These are phyloP conservation scores for Castanea mollissima DNA, from an alignment of 306 rosid genomes.

Conservation along the genomic window DNA sequence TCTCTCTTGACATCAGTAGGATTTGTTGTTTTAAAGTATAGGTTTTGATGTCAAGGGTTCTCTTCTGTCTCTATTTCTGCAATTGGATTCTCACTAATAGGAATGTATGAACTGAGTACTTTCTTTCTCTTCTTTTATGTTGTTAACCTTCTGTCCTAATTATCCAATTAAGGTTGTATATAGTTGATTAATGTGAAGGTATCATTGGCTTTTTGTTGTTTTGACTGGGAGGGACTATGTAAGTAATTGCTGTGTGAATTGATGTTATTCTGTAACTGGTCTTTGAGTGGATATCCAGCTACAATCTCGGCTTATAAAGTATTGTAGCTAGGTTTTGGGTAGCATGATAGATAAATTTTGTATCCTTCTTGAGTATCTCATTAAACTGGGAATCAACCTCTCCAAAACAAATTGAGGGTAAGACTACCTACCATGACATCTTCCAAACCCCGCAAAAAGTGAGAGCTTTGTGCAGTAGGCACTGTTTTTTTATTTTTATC, in stretches of 20 bases:
- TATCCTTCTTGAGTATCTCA: neutral
- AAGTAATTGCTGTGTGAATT: neutral
- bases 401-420: no score
- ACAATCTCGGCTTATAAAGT: neutral
- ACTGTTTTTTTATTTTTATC: no score
- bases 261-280: neutral
- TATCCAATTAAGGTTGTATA: neutral
- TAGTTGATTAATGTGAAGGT: neutral
- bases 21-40: neutral
- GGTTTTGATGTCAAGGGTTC: neutral
- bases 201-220: neutral
- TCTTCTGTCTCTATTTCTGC: neutral
- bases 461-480: no score
- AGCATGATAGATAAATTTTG: neutral
- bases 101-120: neutral
- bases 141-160: neutral
- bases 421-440: no score
- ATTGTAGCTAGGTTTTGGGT: neutral
- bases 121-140: neutral
- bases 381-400: no score
- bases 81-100: neutral
- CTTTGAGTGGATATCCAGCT: neutral
- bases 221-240: neutral
- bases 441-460: no score
- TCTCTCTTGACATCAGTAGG: neutral